phyloP scores from a whole-genome alignment of 2,329 filamentous ascomycete genomes.

The Alternaria brassicicola region DNA sequence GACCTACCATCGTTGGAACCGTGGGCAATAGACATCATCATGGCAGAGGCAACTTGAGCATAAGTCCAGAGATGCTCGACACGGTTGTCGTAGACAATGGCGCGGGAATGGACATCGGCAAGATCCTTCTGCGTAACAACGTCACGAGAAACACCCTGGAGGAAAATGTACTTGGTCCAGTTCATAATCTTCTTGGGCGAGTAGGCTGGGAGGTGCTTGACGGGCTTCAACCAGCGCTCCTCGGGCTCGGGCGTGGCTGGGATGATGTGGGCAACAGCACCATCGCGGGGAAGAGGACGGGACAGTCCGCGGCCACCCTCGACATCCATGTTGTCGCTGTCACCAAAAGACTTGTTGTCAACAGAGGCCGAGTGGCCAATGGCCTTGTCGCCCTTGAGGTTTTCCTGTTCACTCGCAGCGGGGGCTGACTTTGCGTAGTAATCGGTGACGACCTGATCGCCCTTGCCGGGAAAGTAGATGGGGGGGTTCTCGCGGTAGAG shows the following conservation, averaged over 20 bases:
- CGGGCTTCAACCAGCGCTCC: slow-evolving; percentile 45
- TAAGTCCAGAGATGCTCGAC: slow-evolving; percentile 58
- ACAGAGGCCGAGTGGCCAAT: neutral
- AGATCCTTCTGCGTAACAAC: slow-evolving; percentile 43
- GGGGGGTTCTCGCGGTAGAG: slow-evolving; percentile 50
- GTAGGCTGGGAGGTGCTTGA: slow-evolving; percentile 36
- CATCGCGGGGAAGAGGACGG: slow-evolving; percentile 7
- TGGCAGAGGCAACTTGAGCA: slow-evolving; percentile 58
- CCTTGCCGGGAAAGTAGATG: slow-evolving; percentile 51
- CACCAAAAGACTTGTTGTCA: slow-evolving; percentile 4
- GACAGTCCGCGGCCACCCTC: slow-evolving; percentile 12
- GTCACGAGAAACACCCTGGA: slow-evolving; percentile 53
- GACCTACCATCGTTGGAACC: slow-evolving; percentile 64
- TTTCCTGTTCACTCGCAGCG: slow-evolving; percentile 6
- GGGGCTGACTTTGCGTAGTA: slow-evolving; percentile 48
- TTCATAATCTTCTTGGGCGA: slow-evolving; percentile 44
- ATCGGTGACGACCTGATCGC: slow-evolving; percentile 47
- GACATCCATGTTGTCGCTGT: slow-evolving; percentile 6
- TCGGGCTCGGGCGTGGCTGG: slow-evolving; percentile 35
- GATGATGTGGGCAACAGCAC: slow-evolving; percentile 3
- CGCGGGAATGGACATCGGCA: slow-evolving; percentile 49
- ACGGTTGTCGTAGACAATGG: slow-evolving; percentile 53
- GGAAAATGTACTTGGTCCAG: slow-evolving; percentile 53
- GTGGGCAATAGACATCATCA: slow-evolving; percentile 75
- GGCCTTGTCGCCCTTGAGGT: slow-evolving; percentile 16